Evolutionary conservation across 2,329 filamentous ascomycete genomes (phyloP).

Genomic region (Fusarium chuoi): DNA sequence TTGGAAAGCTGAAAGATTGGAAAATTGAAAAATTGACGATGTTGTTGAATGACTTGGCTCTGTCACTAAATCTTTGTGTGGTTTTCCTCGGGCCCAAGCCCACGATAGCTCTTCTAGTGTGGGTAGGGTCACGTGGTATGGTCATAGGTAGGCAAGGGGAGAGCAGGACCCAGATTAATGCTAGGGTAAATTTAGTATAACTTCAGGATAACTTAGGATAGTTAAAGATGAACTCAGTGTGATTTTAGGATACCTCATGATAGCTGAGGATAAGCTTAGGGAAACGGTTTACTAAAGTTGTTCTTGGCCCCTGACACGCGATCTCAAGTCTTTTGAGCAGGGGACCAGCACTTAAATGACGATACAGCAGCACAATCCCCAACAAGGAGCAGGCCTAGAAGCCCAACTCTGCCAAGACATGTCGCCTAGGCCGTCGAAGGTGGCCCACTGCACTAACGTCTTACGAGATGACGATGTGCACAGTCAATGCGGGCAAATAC

Average conservation of each 20-base stretch:
- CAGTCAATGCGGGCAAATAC: neutral
- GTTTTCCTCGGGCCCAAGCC: neutral
- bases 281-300: neutral
- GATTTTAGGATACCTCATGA: neutral
- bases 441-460: neutral
- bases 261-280: neutral
- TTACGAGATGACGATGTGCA: slow-evolving; percentile 1
- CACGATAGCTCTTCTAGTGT: neutral
- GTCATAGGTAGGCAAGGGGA: neutral
- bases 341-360: neutral
- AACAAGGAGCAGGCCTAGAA: neutral
- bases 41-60: neutral
- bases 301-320: neutral
- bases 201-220: neutral
- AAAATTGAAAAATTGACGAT: neutral
- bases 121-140: neutral
- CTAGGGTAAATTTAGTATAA: neutral
- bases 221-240: too few species aligned
- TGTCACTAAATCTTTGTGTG: too few species aligned
- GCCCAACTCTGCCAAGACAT: neutral
- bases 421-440: neutral
- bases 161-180: too few species aligned
- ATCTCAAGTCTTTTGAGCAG: neutral
- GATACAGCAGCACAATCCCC: neutral
- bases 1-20: too few species aligned